Conservation (phyloP, 768 basidiomycete species). For the Suillus paluster region DNA sequence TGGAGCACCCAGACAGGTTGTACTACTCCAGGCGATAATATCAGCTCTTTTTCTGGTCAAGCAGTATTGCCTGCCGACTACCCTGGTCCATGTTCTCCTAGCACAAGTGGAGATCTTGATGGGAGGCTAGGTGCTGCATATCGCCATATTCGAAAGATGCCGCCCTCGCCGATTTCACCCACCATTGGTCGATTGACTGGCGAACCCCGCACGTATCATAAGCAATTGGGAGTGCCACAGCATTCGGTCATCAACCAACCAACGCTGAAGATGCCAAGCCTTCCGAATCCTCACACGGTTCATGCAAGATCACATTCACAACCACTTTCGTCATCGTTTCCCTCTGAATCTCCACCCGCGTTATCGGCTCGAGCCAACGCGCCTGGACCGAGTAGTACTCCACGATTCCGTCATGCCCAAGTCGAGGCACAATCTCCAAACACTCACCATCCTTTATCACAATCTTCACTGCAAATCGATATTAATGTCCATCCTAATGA, state of each 20-base stretch:
- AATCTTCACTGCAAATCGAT: slow-evolving; percentile 8
- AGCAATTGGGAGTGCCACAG: slow-evolving; percentile 34
- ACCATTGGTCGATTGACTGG: slow-evolving; percentile 17
- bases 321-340: slow-evolving; percentile 2
- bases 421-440: not conserved
- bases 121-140: slow-evolving; percentile 28
- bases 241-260: slow-evolving; percentile 33
- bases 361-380: not conserved
- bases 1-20: not conserved
- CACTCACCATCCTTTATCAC: not conserved
- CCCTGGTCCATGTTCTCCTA: not conserved
- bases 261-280: slow-evolving; percentile 16
- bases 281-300: slow-evolving; percentile 29
- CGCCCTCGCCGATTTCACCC: slow-evolving; percentile 13
- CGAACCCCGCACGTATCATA: slow-evolving; percentile 31
- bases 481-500: slow-evolving; percentile 8
- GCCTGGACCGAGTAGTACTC: slow-evolving; percentile 1
- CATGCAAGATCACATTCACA: slow-evolving; percentile 5
- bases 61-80: not conserved
- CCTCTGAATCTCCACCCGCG: not conserved
- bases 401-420: slow-evolving; percentile 4
- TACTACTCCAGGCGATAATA: not conserved
- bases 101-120: slow-evolving; percentile 20
- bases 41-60: not conserved
- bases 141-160: slow-evolving; percentile 27